A percentile compares a stretch with the other conserved stretches of the same genome.
Conservation (phyloP, 2,329 filamentous ascomycete species). For the Blumeria graminis region DNA sequence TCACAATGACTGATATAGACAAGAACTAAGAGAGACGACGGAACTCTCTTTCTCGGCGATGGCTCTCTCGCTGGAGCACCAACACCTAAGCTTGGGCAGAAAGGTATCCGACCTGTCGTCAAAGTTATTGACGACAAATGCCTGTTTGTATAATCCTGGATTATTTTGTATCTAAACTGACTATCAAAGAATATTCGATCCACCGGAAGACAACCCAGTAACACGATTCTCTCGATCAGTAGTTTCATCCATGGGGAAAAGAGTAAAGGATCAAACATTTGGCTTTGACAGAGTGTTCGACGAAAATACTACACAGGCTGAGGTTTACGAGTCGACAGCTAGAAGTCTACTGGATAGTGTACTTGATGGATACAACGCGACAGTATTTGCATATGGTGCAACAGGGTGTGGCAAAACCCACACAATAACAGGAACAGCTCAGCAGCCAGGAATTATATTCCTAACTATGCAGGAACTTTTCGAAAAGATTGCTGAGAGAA, state of each 20-base stretch:
- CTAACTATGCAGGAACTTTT: constrained; percentile 98
- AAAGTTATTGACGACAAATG: constrained; percentile 94
- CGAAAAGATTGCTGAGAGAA: constrained; percentile 74
- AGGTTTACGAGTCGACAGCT: constrained; percentile 89
- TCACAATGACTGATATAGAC: constrained; percentile 5
- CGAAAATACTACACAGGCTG: constrained; percentile 73
- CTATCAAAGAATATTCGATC: constrained; percentile 62
- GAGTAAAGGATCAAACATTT: constrained; percentile 93
- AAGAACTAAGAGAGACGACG: constrained; percentile 42
- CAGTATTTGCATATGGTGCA: constrained; percentile 92
- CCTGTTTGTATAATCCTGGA: constrained; percentile 37
- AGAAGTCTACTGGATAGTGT: constrained; percentile 80
- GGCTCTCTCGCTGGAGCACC: constrained; percentile 78
- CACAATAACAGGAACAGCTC: constrained; percentile 78
- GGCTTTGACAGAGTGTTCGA: constrained; percentile 94
- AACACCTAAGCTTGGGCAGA: constrained; percentile 60
- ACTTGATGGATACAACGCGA: constrained; percentile 93
- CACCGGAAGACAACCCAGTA: constrained; percentile 80
- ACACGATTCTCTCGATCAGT: constrained; percentile 69
- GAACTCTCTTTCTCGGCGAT: constrained; percentile 82
- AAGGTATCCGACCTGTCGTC: constrained; percentile 74
- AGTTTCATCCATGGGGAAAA: constrained; percentile 55
- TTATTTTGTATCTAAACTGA: constrained; percentile 3
- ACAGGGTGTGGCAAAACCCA: constrained; percentile 98
- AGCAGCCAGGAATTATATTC: constrained; percentile 94